phyloP scores from a whole-genome alignment of 2,329 filamentous ascomycete genomes.

The Talaromyces funiculosus region DNA sequence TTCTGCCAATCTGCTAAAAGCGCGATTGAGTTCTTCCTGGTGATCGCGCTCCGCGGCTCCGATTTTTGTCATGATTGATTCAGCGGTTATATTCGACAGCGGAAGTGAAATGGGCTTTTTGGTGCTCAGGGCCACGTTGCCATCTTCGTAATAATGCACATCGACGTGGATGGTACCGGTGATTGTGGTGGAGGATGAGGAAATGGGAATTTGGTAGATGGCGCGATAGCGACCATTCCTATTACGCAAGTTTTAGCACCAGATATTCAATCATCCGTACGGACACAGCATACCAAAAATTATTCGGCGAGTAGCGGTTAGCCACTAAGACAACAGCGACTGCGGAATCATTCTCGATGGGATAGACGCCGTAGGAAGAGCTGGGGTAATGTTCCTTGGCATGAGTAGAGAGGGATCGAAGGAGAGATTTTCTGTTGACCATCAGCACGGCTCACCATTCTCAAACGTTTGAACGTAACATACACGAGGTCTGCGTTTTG shows the following conservation, averaged over 20 bases:
- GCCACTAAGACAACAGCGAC: constrained; percentile 80
- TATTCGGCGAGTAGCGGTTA: constrained; percentile 96
- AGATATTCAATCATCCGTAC: not conserved
- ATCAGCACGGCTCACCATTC: not conserved
- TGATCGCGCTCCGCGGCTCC: constrained; percentile 80
- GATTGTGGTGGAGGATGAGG: constrained; percentile 54
- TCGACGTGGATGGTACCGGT: constrained; percentile 84
- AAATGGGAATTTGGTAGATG: constrained; percentile 70
- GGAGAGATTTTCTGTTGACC: constrained; percentile 59
- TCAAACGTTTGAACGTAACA: constrained; percentile 25
- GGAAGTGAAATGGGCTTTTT: constrained; percentile 65
- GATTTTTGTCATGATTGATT: constrained; percentile 72
- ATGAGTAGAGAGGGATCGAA: constrained; percentile 71
- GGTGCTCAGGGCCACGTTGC: constrained; percentile 91
- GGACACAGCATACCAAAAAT: constrained; percentile 68
- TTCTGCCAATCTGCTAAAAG: constrained; percentile 82
- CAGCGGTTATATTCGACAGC: constrained; percentile 57
- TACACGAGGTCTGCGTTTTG: constrained; percentile 74
- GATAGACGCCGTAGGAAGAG: constrained; percentile 75
- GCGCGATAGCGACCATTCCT: constrained; percentile 97
- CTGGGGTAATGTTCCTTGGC: constrained; percentile 83
- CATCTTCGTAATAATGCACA: constrained; percentile 99
- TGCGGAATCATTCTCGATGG: constrained; percentile 67
- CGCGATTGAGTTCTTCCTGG: constrained; percentile 90
- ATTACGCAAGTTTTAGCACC: not conserved